Evolutionary conservation across 352 stramenopile genomes (phyloP).

Genomic region (Blastocystis sp.): DNA sequence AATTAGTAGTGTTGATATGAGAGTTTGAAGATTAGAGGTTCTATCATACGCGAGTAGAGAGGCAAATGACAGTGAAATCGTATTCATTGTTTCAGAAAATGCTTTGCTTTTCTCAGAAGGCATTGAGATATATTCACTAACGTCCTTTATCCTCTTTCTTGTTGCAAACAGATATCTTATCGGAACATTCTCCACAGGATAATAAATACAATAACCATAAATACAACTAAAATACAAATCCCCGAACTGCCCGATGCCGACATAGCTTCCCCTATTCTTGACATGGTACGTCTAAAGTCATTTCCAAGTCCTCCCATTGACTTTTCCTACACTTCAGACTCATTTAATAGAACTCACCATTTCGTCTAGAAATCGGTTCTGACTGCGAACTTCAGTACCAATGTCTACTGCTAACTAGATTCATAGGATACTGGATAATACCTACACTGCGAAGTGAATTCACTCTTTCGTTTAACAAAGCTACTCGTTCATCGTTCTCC

Average conservation of each 20-base stretch:
- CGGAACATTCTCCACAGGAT: slow-evolving; percentile 41
- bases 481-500: slow-evolving; percentile 10
- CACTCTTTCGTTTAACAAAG: slow-evolving; percentile 34
- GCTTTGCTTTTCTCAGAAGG: not conserved
- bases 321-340: not conserved
- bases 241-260: not conserved
- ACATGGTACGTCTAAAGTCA: slow-evolving; percentile 4
- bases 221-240: slow-evolving; percentile 53
- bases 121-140: slow-evolving; percentile 8
- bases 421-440: not conserved
- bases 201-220: slow-evolving; percentile 55
- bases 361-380: slow-evolving; percentile 45
- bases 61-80: not conserved
- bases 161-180: slow-evolving; percentile 3
- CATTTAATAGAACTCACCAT: not conserved
- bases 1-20: not conserved
- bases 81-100: not conserved
- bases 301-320: not conserved
- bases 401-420: slow-evolving; percentile 37
- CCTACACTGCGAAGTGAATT: not conserved
- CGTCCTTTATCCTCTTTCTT: not conserved
- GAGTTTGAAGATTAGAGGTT: not conserved
- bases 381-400: slow-evolving; percentile 2
- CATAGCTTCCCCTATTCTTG: slow-evolving; percentile 1
- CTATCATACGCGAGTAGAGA: slow-evolving; percentile 18